These are phyloP conservation scores for Trypanosoma mega DNA, from an alignment of 208 protist genomes.

Conservation along the genomic window DNA sequence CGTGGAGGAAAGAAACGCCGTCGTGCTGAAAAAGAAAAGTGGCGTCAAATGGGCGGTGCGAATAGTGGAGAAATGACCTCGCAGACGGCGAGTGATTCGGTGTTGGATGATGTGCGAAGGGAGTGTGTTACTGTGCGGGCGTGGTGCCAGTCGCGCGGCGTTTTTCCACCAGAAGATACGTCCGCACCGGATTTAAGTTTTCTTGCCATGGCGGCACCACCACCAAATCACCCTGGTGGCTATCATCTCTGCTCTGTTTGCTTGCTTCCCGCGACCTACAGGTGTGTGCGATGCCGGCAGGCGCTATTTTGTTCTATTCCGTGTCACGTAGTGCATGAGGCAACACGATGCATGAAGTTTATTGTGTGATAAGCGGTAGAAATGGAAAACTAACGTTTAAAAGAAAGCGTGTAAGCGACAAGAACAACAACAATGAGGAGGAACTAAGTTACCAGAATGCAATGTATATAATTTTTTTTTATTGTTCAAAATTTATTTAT, in stretches of 20 bases:
- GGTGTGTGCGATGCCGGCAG: constrained; percentile 58
- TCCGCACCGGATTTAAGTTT: constrained; percentile 9
- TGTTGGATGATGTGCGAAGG: too few species aligned
- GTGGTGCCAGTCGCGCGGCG: constrained; percentile 3
- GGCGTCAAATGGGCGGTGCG: too few species aligned
- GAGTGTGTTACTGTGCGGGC: too few species aligned
- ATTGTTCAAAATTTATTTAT: neutral
- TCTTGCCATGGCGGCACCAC: constrained; percentile 19
- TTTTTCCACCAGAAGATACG: neutral
- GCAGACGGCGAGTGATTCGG: too few species aligned
- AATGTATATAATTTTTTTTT: neutral
- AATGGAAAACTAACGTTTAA: neutral
- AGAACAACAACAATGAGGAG: neutral
- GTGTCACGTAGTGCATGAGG: constrained; percentile 77
- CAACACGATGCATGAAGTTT: constrained; percentile 80
- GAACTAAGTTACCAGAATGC: neutral
- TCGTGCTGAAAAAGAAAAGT: neutral
- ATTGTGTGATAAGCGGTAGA: constrained; percentile 35
- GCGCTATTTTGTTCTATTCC: constrained; percentile 77
- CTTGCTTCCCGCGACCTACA: constrained; percentile 61
- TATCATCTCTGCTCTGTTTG: constrained; percentile 77
- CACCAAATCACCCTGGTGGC: constrained; percentile 19
- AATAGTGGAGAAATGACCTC: too few species aligned
- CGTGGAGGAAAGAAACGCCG: neutral
- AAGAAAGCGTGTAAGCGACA: neutral